Evolutionary conservation across 768 basidiomycete genomes (phyloP), one percentile per base, ranked within the genome.

Genomic region (Boletus edulis): DNA sequence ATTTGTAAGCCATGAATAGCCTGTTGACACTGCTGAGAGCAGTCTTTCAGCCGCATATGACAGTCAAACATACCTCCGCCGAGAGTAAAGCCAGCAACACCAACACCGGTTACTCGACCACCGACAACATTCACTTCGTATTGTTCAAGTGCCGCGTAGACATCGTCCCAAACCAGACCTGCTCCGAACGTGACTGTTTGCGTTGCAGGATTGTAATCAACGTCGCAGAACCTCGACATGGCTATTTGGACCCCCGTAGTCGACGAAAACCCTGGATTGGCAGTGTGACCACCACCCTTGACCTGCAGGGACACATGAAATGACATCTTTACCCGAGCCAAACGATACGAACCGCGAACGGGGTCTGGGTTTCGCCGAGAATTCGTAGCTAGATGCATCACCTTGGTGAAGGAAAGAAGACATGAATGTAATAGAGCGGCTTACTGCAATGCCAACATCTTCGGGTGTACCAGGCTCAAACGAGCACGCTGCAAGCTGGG

Each of bases 161-260:
- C 84, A 43, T 85, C 76, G 58, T 88, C 84, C 86, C 86, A 89
- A 14, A 81, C 69, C 2, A 83, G 64, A 12, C 77, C 74, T 0
- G 73, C 60, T 7, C 73, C 76, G 24, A 78, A 46, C 1, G 67
- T 69, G 2, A 64, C 81, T 0, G 76, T 81, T 54, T 77, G 71
- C 0, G 73, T 59, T 0, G 52, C 50, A 1, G 65, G 48, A 39
- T 80, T 61, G 47, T 82, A 82, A 1, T 54, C 67, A 13, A 72
- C 46, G 1, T 76, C 64, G 3, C 70, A 73, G 61, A 85, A 84
- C 0, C 73, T 68, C 17, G 60, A 61, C 82, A 85, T 80, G 18
- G 81, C 63, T 27, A 86, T 83, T 8, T 81, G 81, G 7, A 86
- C 76, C 11, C 83, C 84, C 0, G 62, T 46, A 0, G 84, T 85